Evolutionary conservation across 768 basidiomycete species (phyloP).

Genomic region (Boletus insuetus): DNA sequence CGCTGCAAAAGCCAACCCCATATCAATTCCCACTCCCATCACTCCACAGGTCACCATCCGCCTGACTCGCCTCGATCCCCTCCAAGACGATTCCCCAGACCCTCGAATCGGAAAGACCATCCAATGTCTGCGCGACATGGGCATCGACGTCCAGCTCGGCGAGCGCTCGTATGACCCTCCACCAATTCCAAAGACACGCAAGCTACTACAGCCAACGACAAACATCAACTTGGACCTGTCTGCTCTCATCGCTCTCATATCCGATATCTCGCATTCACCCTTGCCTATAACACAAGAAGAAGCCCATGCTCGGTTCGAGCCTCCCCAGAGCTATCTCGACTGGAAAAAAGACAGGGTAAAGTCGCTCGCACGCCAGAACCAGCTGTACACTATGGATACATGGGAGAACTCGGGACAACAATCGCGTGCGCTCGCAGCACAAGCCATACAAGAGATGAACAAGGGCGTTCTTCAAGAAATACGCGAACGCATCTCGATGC

Average conservation of each 20-base stretch:
- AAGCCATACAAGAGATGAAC: slow-evolving; percentile 73
- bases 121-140: slow-evolving; percentile 53
- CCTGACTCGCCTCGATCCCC: slow-evolving; percentile 65
- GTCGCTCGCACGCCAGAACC: slow-evolving; percentile 7
- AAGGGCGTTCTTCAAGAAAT: slow-evolving; percentile 63
- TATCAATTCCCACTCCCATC: slow-evolving; percentile 27
- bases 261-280: slow-evolving; percentile 74
- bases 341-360: slow-evolving; percentile 47
- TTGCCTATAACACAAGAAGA: slow-evolving; percentile 57
- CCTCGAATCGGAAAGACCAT: slow-evolving; percentile 63
- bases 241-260: slow-evolving; percentile 78
- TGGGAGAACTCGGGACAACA: slow-evolving; percentile 48
- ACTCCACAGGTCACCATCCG: slow-evolving; percentile 56
- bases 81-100: slow-evolving; percentile 36
- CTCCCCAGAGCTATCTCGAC: slow-evolving; percentile 52
- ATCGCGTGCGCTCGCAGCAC: slow-evolving; percentile 66
- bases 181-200: not conserved
- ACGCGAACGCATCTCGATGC: slow-evolving; percentile 40
- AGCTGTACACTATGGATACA: slow-evolving; percentile 9
- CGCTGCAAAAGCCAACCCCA: slow-evolving; percentile 58
- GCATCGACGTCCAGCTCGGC: slow-evolving; percentile 65
- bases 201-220: slow-evolving; percentile 45
- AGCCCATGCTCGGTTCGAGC: slow-evolving; percentile 62
- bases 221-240: slow-evolving; percentile 82
- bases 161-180: slow-evolving; percentile 37